Percentiles rank a stretch among this genome's conserved stretches.
These are phyloP conservation scores for Penicillium angulare DNA, from an alignment of 495 filamentous ascomycete genomes.

Conservation along the genomic window DNA sequence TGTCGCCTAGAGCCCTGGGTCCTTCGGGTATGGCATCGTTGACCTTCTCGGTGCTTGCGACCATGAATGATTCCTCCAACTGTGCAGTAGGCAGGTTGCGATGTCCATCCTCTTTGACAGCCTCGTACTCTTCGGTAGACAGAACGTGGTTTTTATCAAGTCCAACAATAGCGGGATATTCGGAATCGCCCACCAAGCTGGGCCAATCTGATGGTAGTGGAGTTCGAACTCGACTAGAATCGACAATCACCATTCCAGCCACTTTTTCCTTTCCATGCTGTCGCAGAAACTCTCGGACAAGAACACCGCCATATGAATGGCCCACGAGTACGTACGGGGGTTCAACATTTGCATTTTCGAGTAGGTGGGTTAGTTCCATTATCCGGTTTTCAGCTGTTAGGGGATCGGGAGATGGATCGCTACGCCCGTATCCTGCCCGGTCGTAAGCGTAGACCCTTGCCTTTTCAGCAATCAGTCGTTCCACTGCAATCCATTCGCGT, in stretches of 20 bases:
- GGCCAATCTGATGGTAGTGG: background rate
- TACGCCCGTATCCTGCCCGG: background rate
- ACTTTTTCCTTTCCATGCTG: background rate
- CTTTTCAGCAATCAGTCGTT: background rate
- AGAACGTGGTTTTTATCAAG: background rate
- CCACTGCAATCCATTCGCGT: background rate
- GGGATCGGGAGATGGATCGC: background rate
- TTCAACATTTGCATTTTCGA: background rate
- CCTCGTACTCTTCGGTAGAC: background rate
- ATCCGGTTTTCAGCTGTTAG: background rate
- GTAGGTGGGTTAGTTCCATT: background rate
- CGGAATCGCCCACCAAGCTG: background rate
- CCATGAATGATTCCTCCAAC: background rate
- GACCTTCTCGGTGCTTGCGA: background rate
- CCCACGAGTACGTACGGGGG: background rate
- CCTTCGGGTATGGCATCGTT: background rate
- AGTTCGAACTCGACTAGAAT: background rate
- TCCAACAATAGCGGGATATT: background rate
- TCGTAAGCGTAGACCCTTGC: background rate
- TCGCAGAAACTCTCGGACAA: background rate
- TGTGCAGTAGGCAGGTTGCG: background rate
- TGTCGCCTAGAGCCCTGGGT: background rate
- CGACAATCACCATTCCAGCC: background rate
- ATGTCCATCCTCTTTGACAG: background rate
- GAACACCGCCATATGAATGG: background rate